These are phyloP conservation scores for Suillus plorans DNA, from an alignment of 768 basidiomycete genomes.

Conservation along the genomic window DNA sequence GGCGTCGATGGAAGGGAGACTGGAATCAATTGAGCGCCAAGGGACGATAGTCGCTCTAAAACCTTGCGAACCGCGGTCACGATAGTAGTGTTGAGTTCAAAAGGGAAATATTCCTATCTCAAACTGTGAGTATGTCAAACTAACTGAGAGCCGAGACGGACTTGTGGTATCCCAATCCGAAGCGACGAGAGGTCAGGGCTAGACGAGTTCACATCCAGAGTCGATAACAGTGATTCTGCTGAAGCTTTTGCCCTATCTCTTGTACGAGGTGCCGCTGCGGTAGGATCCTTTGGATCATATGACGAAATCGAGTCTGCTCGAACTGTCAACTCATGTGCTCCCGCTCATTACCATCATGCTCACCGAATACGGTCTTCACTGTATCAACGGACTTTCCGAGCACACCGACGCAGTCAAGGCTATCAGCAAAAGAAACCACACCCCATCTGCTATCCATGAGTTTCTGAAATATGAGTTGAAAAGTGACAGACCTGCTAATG, in stretches of 20 bases:
- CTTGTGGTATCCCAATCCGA: conserved; percentile 75
- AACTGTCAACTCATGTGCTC: background rate
- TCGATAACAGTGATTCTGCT: conserved; percentile 17
- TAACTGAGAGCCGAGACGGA: conserved; percentile 26
- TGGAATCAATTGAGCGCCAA: conserved; percentile 68
- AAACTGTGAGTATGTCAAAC: background rate
- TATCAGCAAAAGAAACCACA: conserved; percentile 90
- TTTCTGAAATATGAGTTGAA: conserved; percentile 1
- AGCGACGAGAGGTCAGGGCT: conserved; percentile 46
- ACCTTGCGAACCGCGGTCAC: conserved; percentile 44
- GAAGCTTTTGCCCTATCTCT: conserved; percentile 36
- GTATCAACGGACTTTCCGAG: conserved; percentile 55
- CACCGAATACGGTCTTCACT: conserved; percentile 64
- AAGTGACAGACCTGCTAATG: conserved; percentile 65
- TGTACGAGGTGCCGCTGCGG: conserved; percentile 49
- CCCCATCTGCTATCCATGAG: conserved; percentile 64
- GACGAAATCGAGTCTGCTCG: conserved; percentile 33
- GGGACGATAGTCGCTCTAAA: conserved; percentile 39
- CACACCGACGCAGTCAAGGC: conserved; percentile 91
- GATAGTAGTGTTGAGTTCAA: conserved; percentile 53
- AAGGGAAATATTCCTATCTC: conserved; percentile 75
- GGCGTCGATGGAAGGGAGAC: conserved; percentile 69
- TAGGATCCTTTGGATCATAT: conserved; percentile 74
- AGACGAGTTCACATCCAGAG: background rate
- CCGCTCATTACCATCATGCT: conserved; percentile 20